Evolutionary conservation across 176 grass and related monocot genomes (phyloP).

Genomic region (Cymbopogon citratus): DNA sequence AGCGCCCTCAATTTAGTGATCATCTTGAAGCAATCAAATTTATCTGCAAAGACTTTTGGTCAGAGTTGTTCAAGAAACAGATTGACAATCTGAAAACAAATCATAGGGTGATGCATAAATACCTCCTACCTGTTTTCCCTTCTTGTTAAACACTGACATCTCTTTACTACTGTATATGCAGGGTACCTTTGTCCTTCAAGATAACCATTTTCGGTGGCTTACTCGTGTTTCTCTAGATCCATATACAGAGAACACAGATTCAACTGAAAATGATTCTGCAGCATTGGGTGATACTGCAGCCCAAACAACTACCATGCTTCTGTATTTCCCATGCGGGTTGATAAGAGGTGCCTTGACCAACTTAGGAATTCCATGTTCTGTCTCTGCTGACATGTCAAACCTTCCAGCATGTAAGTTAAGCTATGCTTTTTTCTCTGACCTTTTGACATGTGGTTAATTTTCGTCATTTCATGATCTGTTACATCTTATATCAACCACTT

Average conservation of each 20-base stretch:
- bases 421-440: not conserved
- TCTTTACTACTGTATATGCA: slow-evolving; percentile 28
- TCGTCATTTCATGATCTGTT: not conserved
- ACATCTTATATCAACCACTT: slow-evolving; percentile 1
- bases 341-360: slow-evolving; percentile 93
- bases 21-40: slow-evolving; percentile 98
- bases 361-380: slow-evolving; percentile 72
- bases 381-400: slow-evolving; percentile 83
- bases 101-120: slow-evolving; percentile 69
- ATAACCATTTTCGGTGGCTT: slow-evolving; percentile 85
- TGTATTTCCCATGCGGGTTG: slow-evolving; percentile 88
- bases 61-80: slow-evolving; percentile 91
- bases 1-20: slow-evolving; percentile 74
- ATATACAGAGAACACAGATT: slow-evolving; percentile 42
- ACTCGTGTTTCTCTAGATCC: slow-evolving; percentile 69
- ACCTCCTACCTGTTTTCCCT: not conserved
- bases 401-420: slow-evolving; percentile 82
- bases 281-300: slow-evolving; percentile 44
- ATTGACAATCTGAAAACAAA: slow-evolving; percentile 98
- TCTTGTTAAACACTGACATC: slow-evolving; percentile 12
- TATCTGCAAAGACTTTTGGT: slow-evolving; percentile 99
- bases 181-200: slow-evolving; percentile 98
- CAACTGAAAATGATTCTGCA: slow-evolving; percentile 49
- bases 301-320: slow-evolving; percentile 79
- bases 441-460: slow-evolving; percentile 6